A percentile compares a stretch with the other conserved stretches of the same genome.
Evolutionary conservation across 2,329 filamentous ascomycete genomes (phyloP).

Genomic region (Pseudomassariella vexata): DNA sequence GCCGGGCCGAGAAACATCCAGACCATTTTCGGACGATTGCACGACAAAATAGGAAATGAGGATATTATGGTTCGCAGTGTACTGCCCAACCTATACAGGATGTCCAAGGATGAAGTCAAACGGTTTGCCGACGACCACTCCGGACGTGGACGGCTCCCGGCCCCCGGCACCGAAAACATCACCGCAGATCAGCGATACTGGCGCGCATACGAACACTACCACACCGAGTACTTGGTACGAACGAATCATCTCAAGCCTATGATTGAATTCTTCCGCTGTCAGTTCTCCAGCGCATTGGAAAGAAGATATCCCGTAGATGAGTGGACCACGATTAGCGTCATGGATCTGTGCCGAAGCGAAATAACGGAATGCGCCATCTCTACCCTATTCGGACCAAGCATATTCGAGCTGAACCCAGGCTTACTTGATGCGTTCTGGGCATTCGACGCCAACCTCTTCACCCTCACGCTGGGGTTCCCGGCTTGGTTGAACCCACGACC

Average conservation of each 20-base stretch:
- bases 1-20: conserved; percentile 11
- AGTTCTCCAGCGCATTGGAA: background rate
- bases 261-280: background rate
- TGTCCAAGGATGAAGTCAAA: conserved; percentile 9
- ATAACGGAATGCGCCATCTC: conserved; percentile 15
- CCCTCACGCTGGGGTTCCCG: conserved; percentile 16
- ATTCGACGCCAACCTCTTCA: conserved; percentile 15
- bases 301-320: conserved; percentile 7
- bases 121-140: conserved; percentile 10
- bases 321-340: conserved; percentile 14
- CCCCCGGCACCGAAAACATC: conserved; percentile 6
- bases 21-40: conserved; percentile 9
- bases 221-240: conserved; percentile 1
- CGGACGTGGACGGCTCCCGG: conserved; percentile 5
- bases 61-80: conserved; percentile 7
- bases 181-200: conserved; percentile 11
- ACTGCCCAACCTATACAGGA: conserved; percentile 9
- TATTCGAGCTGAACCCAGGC: conserved; percentile 18
- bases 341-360: conserved; percentile 12
- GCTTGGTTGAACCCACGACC: conserved; percentile 14
- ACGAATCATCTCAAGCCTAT: background rate
- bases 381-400: conserved; percentile 14
- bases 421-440: conserved; percentile 19
- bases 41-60: conserved; percentile 4
- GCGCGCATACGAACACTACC: background rate